Evolutionary conservation across 1,284 basidiomycete genomes (phyloP).

Genomic region (Rhodotorula sp.): DNA sequence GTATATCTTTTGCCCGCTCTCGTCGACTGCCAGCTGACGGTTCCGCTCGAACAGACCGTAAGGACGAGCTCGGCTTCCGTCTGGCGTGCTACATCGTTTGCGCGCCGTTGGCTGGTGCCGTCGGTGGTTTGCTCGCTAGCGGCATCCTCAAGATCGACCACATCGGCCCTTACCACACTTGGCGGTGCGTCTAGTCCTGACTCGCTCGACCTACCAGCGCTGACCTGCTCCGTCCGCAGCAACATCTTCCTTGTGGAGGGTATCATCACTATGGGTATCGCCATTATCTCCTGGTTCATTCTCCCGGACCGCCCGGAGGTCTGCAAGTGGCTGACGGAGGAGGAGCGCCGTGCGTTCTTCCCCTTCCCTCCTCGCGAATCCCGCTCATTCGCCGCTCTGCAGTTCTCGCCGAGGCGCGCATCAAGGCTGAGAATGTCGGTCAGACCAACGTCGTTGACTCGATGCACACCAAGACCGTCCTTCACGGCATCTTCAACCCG

Average conservation of each 20-base stretch:
- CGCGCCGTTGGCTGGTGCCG: constrained; percentile 43
- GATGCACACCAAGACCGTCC: constrained; percentile 42
- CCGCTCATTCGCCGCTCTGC: neutral
- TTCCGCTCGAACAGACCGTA: constrained; percentile 50
- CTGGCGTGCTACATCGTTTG: constrained; percentile 40
- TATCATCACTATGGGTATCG: constrained; percentile 50
- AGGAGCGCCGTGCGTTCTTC: constrained; percentile 46
- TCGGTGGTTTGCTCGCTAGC: constrained; percentile 47
- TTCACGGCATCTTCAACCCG: constrained; percentile 42
- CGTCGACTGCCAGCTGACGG: constrained; percentile 28
- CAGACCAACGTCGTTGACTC: constrained; percentile 47
- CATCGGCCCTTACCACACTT: constrained; percentile 37
- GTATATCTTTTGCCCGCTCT: neutral
- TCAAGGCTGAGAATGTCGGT: constrained; percentile 52
- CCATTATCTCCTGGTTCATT: constrained; percentile 48
- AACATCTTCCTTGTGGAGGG: constrained; percentile 51
- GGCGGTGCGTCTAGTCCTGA: constrained; percentile 24
- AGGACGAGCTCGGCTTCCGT: constrained; percentile 50
- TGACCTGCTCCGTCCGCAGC: neutral
- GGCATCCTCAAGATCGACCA: constrained; percentile 33
- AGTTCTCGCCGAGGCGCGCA: constrained; percentile 42
- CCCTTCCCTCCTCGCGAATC: constrained; percentile 5
- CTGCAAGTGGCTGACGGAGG: constrained; percentile 50
- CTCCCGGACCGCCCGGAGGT: constrained; percentile 49
- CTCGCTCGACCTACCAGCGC: neutral